phyloP scores from a whole-genome alignment of 2,329 filamentous ascomycete genomes.

The Fusarium burgessii region DNA sequence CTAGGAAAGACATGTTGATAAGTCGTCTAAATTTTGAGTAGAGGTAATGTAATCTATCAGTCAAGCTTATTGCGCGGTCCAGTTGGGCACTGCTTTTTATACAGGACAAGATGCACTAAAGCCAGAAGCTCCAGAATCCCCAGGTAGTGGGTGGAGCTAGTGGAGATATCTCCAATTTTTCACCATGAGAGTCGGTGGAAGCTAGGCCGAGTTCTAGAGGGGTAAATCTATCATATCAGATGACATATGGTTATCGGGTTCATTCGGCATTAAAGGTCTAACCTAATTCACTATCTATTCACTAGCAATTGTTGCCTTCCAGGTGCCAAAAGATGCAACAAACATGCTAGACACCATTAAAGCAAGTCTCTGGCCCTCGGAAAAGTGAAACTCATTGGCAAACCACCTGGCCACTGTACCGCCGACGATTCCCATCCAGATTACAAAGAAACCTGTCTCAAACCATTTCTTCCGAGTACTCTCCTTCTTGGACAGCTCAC shows the following conservation, averaged over 20 bases:
- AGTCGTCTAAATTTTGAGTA: too few relatives aligned
- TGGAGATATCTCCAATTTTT: background rate
- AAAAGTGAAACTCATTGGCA: background rate
- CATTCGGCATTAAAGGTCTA: too few relatives aligned
- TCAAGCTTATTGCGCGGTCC: background rate
- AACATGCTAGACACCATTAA: background rate
- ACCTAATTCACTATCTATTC: background rate
- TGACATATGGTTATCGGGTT: too few relatives aligned
- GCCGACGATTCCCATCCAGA: background rate
- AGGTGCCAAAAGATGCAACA: background rate
- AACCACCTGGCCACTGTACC: background rate
- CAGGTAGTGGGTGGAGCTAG: background rate
- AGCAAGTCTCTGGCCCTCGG: background rate
- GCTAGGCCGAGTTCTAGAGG: background rate
- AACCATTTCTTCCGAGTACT: background rate
- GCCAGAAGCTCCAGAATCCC: background rate
- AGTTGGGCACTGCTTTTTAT: background rate
- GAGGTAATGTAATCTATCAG: background rate
- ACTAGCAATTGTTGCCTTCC: too few relatives aligned
- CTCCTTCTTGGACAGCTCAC: background rate
- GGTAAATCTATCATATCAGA: background rate
- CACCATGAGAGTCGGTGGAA: background rate
- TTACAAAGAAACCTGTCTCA: background rate
- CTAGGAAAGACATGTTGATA: slow-evolving; percentile 18
- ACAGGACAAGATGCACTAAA: background rate